Evolutionary conservation across 305 asterid genomes (phyloP), one percentile per base, ranked within the genome.

Genomic region (Plantago lanceolata): DNA sequence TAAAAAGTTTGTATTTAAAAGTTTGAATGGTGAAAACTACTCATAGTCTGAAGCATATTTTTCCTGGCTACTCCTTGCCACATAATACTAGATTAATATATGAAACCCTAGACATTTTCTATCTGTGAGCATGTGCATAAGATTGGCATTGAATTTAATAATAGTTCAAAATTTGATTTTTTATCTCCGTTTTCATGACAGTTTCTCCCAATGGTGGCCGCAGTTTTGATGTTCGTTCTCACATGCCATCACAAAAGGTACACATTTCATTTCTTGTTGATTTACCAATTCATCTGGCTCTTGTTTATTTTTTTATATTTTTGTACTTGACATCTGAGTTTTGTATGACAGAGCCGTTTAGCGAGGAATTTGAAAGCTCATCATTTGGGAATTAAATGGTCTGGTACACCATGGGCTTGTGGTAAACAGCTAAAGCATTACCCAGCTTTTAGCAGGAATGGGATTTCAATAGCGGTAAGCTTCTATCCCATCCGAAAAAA

Each of bases 381-480:
- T 75, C 78, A 73, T 59, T 81, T 90, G 47, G 94, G 81, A 49
- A 93, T 93, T 62, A 79, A 87, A 4, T 93, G 99, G 99, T 87
- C 96, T 8, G 97, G 97, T 67, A 75, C 78, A 53, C 70, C 96
- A 64, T 93, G 97, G 97, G 62, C 87, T 55, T 93, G 99, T 61
- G 84, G 90, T 69, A 93, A 90, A 81, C 97, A 84, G 78, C 85
- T 93, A 78, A 93, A 86, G 76, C 99, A 93, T 70, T 93, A 81
- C 74, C 89, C 95, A 47, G 84, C 89, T 61, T 93, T 93, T 72
- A 48, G 72, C 78, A 85, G 99, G 77, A 90, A 84, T 67, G 99
- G 97, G 56, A 78, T 85, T 71, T 81, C 91, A 37, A 88, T 93
- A 52, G 82, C 83, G 61, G 99, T 93, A 78, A 86, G 94, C 72